These are phyloP conservation scores for Colletotrichum horii DNA, from an alignment of 2,329 filamentous ascomycete genomes.

Conservation along the genomic window DNA sequence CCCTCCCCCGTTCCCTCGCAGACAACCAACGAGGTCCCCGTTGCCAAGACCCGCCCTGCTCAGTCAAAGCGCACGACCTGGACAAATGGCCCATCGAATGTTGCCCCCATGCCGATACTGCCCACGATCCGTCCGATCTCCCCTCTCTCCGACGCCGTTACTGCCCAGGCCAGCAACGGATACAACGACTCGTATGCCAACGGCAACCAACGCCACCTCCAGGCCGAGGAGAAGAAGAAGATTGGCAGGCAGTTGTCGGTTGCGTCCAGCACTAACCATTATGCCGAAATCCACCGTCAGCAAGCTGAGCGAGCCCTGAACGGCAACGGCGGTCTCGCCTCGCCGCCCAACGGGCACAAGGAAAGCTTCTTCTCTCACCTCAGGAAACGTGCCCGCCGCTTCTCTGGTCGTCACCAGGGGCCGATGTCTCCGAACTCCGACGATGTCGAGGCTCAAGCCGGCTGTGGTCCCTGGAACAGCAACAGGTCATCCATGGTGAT, in stretches of 20 bases:
- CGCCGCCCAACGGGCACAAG: constrained; percentile 80
- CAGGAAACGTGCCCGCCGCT: constrained; percentile 86
- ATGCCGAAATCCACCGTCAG: constrained; percentile 86
- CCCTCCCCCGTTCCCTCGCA: constrained; percentile 49
- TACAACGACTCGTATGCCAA: constrained; percentile 50
- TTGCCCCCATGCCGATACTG: constrained; percentile 92
- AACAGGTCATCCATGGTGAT: constrained; percentile 85
- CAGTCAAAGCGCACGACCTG: constrained; percentile 88
- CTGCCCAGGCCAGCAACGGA: constrained; percentile 77
- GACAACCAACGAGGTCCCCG: constrained; percentile 44
- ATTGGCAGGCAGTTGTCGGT: constrained; percentile 93
- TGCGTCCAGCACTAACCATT: constrained; percentile 90
- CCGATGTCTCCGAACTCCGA: constrained; percentile 81
- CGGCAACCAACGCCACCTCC: constrained; percentile 39
- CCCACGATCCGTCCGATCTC: constrained; percentile 95
- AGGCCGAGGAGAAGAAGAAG: constrained; percentile 75
- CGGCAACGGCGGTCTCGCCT: constrained; percentile 76
- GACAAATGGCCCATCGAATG: constrained; percentile 81
- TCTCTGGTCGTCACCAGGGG: constrained; percentile 89
- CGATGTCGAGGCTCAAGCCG: constrained; percentile 90
- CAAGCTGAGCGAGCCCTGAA: constrained; percentile 91
- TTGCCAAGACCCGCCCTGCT: constrained; percentile 53
- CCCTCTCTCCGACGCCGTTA: constrained; percentile 92
- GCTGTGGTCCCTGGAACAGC: constrained; percentile 86
- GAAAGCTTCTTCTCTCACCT: constrained; percentile 99